Base-by-base conservation (phyloP, 2,329 filamentous ascomycete genomes). In the Penicillium sp. region DNA sequence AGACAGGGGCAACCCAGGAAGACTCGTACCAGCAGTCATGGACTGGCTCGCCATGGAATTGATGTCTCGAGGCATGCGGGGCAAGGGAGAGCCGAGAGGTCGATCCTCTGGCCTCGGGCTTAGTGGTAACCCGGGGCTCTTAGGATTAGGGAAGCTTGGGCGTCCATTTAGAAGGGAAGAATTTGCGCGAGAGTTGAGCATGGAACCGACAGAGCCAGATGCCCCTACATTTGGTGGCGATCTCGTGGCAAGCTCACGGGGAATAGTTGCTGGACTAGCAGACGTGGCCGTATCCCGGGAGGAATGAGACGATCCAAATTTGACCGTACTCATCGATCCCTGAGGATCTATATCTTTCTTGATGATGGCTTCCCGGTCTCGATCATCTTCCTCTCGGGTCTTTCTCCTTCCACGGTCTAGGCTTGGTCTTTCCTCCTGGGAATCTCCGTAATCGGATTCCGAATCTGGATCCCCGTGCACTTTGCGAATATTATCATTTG, bases 361-460 rank as follows among this genome's bases (percentile, higher is more conserved):
- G 47, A 84, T 71, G 1, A 84, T 85, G n/a, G 87, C 73, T 69
- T 93, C 90, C 48, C 93, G 86, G 53, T 91, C 84, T 53, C 83
- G 82, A 64, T 97, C 91, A 67, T 97, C 93, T 60, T 96, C 91
- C 71, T 93, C 91, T 52, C 93, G 84, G 3, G 92, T 96, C 73
- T 89, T 91, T 65, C 91, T 83, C 57, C 92, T 85, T 9, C 92
- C 93, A 60, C 93, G 84, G 52, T 86, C 76, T 35, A 82, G 76
- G 6, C 76, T 71, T 0, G 82, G 78, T 49, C 87, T 79, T 61
- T 89, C 87, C 45, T 88, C 88, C 13, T 91, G 75, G 35, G 90
- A 82, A 61, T 93, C 89, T 57, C 95, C 91, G 64, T 93, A 95
- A 62, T 96, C 92, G 0, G 90, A 93, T 58, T 91, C 90, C 0